Conservation (phyloP, 116 monocot species). For the Posidonia oceanica region DNA sequence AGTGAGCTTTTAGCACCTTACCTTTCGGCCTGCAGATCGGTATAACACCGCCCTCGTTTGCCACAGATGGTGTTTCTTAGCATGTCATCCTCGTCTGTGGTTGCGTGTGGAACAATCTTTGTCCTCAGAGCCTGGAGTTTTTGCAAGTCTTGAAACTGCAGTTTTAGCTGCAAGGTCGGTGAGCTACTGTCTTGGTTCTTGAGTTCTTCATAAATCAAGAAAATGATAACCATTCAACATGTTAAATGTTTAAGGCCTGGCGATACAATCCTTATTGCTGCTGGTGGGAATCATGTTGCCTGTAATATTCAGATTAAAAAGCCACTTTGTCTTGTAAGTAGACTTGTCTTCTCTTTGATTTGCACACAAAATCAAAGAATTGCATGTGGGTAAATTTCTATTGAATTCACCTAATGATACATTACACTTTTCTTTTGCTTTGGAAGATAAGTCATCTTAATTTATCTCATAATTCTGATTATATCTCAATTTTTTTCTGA, state of each 20-base stretch:
- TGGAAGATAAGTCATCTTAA: too few relatives aligned
- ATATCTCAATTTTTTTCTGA: background rate
- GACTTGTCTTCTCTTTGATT: constrained; percentile 1
- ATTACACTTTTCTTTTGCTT: background rate
- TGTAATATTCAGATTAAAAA: constrained; percentile 85
- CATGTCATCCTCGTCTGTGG: constrained; percentile 94
- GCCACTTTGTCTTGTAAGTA: constrained; percentile 92
- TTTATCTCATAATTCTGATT: too few relatives aligned
- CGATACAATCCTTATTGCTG: constrained; percentile 85
- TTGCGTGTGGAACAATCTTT: constrained; percentile 70
- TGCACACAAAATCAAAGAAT: background rate
- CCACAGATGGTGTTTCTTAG: constrained; percentile 89
- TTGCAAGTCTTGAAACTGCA: constrained; percentile 62
- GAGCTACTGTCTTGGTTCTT: constrained; percentile 4
- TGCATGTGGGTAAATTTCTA: too few relatives aligned
- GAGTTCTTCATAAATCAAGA: background rate
- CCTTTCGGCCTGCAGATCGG: constrained; percentile 75
- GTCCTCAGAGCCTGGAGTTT: constrained; percentile 54
- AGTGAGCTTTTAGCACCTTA: constrained; percentile 32
- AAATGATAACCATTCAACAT: background rate
- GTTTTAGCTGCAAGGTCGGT: constrained; percentile 84
- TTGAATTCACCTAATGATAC: too few relatives aligned
- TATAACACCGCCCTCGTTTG: constrained; percentile 97
- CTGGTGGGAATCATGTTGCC: constrained; percentile 64
- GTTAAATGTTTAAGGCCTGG: constrained; percentile 57